Base-by-base conservation (phyloP, 169 alveolate species). In the Hammondia hammondi region DNA sequence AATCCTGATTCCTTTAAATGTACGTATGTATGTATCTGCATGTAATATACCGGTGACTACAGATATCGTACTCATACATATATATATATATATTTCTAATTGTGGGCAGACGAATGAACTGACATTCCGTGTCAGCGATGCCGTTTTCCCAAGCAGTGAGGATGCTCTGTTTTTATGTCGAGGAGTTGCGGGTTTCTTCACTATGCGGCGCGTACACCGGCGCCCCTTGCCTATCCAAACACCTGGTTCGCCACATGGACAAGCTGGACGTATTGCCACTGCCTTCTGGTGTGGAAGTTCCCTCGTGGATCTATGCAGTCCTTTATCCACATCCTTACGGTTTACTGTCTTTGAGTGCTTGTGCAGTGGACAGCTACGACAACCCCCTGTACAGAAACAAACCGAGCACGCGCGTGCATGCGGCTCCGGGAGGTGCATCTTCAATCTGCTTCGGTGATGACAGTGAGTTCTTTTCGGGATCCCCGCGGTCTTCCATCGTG, bases 401-500 rank as follows among this genome's bases (percentile, higher is more conserved):
- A 85, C 92, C 92, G 12, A 73, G 91, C 87, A 92, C 95, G 9
- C 84, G 95, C 19, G 95, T 92, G 52, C 95, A 92, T 61, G 95
- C 95, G 37, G 95, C 95, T 6, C 95, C 95, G 3, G 95, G 95
- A 9, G 95, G 95, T 3, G 56, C 81, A 29, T 92, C 95, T 24
- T 48, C 95, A 4, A 92, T 92, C 7, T 43, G 85, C 29, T 82
- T 92, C 32, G 92, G 95, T 4, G 95, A 92, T 82, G 95, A 91
- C 37, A 27, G 94, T 91, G 52, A 82, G 90, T 0, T 4, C 35
- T 67, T 2, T 27, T 67, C 61, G 61, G 3, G 19, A 52, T 52
- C 61, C 9, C 61, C 61, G 5, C 19, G 61, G 19, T 52, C 61
- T 52, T 52, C 61, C 19, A 52, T 0, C 10, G 10, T 52, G 61